Conservation (phyloP, 257 asterid genomes). For the Cynanchum wilfordii region DNA sequence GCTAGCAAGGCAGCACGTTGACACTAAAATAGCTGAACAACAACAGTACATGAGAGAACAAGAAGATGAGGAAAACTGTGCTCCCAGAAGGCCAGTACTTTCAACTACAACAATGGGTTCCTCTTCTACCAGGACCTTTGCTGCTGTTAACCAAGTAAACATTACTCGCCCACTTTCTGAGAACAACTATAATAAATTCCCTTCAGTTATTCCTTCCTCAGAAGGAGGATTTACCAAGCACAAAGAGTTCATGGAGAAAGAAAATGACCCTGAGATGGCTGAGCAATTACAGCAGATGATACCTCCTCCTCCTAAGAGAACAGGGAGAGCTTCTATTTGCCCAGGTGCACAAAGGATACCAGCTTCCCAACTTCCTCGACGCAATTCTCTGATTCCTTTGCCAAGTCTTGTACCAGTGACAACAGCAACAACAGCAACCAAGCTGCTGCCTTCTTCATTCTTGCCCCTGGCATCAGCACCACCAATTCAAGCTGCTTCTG, state of each 20-base stretch:
- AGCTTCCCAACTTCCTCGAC: conserved; percentile 39
- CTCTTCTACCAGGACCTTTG: conserved; percentile 19
- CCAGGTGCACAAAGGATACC: conserved; percentile 25
- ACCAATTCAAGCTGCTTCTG: conserved; percentile 33
- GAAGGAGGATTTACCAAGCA: conserved; percentile 30
- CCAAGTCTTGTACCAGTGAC: conserved; percentile 33
- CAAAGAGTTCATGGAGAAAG: conserved; percentile 49
- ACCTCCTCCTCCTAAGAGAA: conserved; percentile 37
- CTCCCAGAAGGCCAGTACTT: conserved; percentile 50
- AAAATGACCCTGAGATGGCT: conserved; percentile 53
- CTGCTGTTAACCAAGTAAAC: conserved; percentile 29
- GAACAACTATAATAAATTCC: conserved; percentile 35
- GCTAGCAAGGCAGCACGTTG: conserved; percentile 83
- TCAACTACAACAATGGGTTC: conserved; percentile 38
- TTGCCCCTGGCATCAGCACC: conserved; percentile 51
- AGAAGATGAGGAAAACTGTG: conserved; percentile 45
- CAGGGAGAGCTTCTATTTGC: conserved; percentile 41
- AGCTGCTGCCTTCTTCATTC: conserved; percentile 41
- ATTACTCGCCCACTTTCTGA: conserved; percentile 31
- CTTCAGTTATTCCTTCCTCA: conserved; percentile 29
- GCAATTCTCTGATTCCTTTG: conserved; percentile 69
- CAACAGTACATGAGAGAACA: conserved; percentile 38
- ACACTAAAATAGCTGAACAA: conserved; percentile 65
- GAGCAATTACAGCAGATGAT: conserved; percentile 32
- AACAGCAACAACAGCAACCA: conserved; percentile 35